A percentile compares a stretch with the other conserved stretches of the same genome.
These are phyloP conservation scores for Paraconiothyrium brasiliense DNA, from an alignment of 2,329 filamentous ascomycete genomes.

Conservation along the genomic window DNA sequence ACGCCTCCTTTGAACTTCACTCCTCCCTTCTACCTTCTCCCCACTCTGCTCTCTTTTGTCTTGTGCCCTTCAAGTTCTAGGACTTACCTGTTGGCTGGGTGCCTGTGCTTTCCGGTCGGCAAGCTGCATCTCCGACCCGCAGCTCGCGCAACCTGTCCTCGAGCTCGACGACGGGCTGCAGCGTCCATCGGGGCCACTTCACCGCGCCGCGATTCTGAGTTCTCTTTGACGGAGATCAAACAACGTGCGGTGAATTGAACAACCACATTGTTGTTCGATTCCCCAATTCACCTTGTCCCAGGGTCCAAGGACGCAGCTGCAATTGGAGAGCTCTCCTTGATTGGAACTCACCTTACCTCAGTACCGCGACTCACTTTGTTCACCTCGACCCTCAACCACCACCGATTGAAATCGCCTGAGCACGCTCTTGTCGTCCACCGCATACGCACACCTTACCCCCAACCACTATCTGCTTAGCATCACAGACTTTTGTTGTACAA, in stretches of 20 bases:
- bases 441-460: not conserved
- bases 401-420: slow-evolving; percentile 4
- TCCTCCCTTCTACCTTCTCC: slow-evolving; percentile 1
- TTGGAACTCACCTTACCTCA: not conserved
- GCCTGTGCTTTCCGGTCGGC: slow-evolving; percentile 25
- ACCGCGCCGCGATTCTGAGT: not conserved
- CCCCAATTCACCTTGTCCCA: slow-evolving; percentile 1
- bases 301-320: slow-evolving; percentile 1
- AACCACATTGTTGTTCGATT: not conserved
- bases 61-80: slow-evolving; percentile 1
- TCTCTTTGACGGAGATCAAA: not conserved
- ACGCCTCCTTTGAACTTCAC: slow-evolving; percentile 10
- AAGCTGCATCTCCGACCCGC: slow-evolving; percentile 28
- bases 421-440: not conserved
- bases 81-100: slow-evolving; percentile 10
- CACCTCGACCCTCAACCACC: not conserved
- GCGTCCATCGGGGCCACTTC: slow-evolving; percentile 1
- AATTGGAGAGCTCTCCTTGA: slow-evolving; percentile 4
- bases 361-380: not conserved
- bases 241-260: not conserved
- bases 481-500: slow-evolving; percentile 10
- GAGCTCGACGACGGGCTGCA: slow-evolving; percentile 14
- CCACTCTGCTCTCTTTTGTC: slow-evolving; percentile 19
- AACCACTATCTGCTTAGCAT: not conserved
- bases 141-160: slow-evolving; percentile 19